phyloP scores from a whole-genome alignment of 2,329 filamentous ascomycete species.

The Alternaria sp. region DNA sequence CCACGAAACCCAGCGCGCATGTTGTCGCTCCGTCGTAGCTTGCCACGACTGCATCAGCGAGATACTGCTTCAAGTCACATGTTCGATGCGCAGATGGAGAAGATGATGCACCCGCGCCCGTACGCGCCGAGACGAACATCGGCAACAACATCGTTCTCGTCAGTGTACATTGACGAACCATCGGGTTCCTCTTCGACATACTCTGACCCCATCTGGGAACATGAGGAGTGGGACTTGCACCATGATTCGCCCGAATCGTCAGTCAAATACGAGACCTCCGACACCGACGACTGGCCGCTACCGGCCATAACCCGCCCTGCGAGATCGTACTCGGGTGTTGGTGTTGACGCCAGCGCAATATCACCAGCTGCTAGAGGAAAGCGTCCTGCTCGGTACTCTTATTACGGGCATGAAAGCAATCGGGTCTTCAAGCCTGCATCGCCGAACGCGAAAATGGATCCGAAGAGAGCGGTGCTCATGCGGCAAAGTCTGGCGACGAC shows the following conservation, averaged over 20 bases:
- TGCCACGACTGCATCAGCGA: conserved; percentile 2
- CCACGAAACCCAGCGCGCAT: conserved; percentile 40
- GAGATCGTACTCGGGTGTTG: conserved; percentile 11
- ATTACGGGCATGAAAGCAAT: conserved; percentile 18
- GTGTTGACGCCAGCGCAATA: not conserved
- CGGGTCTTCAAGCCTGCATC: conserved; percentile 12
- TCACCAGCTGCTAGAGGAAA: conserved; percentile 23
- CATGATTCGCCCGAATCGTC: conserved; percentile 27
- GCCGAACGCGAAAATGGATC: conserved; percentile 16
- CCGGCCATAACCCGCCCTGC: conserved; percentile 17
- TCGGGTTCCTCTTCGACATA: conserved; percentile 23
- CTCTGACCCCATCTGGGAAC: conserved; percentile 22
- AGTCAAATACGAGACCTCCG: conserved; percentile 23
- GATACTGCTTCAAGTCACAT: conserved; percentile 34
- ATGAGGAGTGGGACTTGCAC: conserved; percentile 27
- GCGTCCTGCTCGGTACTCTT: conserved; percentile 23
- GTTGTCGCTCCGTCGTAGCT: conserved; percentile 25
- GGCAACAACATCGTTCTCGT: conserved; percentile 41
- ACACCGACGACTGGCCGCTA: conserved; percentile 18
- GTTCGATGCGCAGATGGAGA: conserved; percentile 41
- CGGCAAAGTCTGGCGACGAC: conserved; percentile 27
- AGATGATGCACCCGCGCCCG: conserved; percentile 46
- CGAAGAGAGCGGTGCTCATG: conserved; percentile 25
- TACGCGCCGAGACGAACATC: conserved; percentile 30
- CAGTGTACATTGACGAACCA: conserved; percentile 38